These are phyloP conservation scores for Sporobolomyces pararoseus DNA, from an alignment of 768 basidiomycete genomes.

Conservation along the genomic window DNA sequence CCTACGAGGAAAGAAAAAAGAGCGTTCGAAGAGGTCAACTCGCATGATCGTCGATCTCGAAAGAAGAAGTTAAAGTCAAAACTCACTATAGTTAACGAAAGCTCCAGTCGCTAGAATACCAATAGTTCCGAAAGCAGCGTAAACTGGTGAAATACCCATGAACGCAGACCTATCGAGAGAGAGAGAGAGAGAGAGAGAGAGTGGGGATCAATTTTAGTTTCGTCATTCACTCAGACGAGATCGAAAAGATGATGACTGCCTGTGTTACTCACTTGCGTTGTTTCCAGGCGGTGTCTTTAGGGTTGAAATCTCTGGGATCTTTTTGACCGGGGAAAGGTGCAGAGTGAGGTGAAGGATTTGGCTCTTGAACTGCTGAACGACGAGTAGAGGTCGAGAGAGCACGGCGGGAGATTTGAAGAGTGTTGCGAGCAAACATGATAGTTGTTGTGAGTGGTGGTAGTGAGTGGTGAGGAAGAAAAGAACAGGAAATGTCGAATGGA, in stretches of 20 bases:
- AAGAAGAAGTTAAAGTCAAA: no score
- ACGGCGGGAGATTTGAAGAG: slow-evolving; percentile 13
- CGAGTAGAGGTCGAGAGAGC: slow-evolving; percentile 6
- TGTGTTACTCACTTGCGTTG: not conserved
- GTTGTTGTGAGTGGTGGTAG: not conserved
- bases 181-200: not conserved
- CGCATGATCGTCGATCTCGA: no score
- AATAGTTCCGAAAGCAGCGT: slow-evolving; percentile 17
- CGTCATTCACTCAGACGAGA: not conserved
- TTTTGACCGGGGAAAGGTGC: slow-evolving; percentile 16
- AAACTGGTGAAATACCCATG: slow-evolving; percentile 12
- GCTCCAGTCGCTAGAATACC: slow-evolving; percentile 5
- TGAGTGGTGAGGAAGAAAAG: not conserved
- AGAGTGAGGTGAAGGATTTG: slow-evolving; percentile 11
- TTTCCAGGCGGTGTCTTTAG: slow-evolving; percentile 19
- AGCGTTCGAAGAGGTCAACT: not conserved
- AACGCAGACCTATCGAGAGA: not conserved
- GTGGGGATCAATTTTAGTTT: not conserved
- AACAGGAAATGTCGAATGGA: not conserved
- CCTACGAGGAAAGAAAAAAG: not conserved
- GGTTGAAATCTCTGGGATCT: slow-evolving; percentile 6
- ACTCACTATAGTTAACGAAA: slow-evolving; percentile 17
- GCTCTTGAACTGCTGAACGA: not conserved
- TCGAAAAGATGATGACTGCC: not conserved
- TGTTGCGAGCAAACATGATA: not conserved